phyloP scores from a whole-genome alignment of 805 yeast genomes.

The Starmera dryadoides region DNA sequence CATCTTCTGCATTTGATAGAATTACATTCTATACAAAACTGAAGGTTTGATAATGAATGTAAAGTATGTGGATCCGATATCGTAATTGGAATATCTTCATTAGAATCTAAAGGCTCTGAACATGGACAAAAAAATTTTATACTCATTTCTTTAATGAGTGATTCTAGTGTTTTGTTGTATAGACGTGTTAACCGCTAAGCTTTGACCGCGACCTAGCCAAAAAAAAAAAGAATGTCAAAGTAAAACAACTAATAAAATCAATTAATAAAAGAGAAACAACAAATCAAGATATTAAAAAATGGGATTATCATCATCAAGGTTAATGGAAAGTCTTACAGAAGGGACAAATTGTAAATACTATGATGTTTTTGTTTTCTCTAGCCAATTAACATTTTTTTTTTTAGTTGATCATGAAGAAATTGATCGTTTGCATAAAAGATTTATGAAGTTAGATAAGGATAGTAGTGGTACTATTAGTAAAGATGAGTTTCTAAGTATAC shows the following conservation, averaged over 20 bases:
- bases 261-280: no score
- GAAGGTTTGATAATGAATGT: slow-evolving; percentile 10
- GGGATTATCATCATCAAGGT: slow-evolving; percentile 58
- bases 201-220: no score
- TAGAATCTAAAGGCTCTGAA: slow-evolving; percentile 12
- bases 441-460: slow-evolving; percentile 92
- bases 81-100: slow-evolving; percentile 11
- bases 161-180: no score
- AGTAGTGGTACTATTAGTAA: slow-evolving; percentile 88
- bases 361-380: background rate
- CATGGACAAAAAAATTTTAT: slow-evolving; percentile 19
- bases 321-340: slow-evolving; percentile 64
- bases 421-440: slow-evolving; percentile 83
- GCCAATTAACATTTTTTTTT: slow-evolving; percentile 5
- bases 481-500: slow-evolving; percentile 84
- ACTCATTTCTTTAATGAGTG: no score
- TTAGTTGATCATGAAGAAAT: slow-evolving; percentile 85
- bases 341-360: slow-evolving; percentile 64
- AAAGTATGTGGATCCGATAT: slow-evolving; percentile 12
- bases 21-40: slow-evolving; percentile 18
- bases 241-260: background rate
- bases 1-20: slow-evolving; percentile 21
- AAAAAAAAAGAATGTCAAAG: no score
- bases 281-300: slow-evolving; percentile 4
- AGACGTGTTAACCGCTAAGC: no score